A percentile compares a stretch with the other conserved stretches of the same genome.
These are phyloP conservation scores for Stylonectria norvegica DNA, from an alignment of 2,329 filamentous ascomycete species.

Conservation along the genomic window DNA sequence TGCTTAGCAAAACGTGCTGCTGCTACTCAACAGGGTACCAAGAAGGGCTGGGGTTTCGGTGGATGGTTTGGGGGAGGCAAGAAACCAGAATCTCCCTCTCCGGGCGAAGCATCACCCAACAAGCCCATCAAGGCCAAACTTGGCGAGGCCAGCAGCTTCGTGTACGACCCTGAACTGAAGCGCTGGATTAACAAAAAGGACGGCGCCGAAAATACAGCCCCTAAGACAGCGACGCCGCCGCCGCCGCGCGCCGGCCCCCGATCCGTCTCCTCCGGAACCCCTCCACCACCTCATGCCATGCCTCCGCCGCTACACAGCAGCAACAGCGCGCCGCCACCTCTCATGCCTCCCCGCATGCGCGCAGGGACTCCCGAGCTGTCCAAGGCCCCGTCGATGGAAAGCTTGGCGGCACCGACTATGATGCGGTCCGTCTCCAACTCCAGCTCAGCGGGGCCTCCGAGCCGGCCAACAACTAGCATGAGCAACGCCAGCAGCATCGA, in stretches of 20 bases:
- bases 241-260: conserved; percentile 64
- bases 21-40: conserved; percentile 43
- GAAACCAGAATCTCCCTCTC: conserved; percentile 40
- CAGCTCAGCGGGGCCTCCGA: conserved; percentile 52
- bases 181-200: conserved; percentile 98
- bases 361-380: conserved; percentile 30
- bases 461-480: conserved; percentile 73
- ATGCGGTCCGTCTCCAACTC: conserved; percentile 46
- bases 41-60: conserved; percentile 75
- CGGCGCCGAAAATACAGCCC: conserved; percentile 58
- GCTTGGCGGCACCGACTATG: conserved; percentile 39
- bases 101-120: conserved; percentile 43
- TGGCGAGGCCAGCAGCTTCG: conserved; percentile 88
- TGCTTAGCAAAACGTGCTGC: conserved; percentile 59
- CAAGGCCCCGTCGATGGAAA: conserved; percentile 36
- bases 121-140: conserved; percentile 88
- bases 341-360: conserved; percentile 28
- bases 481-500: conserved; percentile 94
- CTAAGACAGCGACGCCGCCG: conserved; percentile 68
- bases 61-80: conserved; percentile 83
- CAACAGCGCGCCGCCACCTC: conserved; percentile 32
- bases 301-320: conserved; percentile 31
- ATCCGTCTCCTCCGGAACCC: conserved; percentile 52
- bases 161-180: conserved; percentile 93
- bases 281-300: conserved; percentile 37